A percentile compares a stretch with the other conserved stretches of the same genome.
Conservation (phyloP, 1,284 basidiomycete genomes). For the Leccinum subatratum region DNA sequence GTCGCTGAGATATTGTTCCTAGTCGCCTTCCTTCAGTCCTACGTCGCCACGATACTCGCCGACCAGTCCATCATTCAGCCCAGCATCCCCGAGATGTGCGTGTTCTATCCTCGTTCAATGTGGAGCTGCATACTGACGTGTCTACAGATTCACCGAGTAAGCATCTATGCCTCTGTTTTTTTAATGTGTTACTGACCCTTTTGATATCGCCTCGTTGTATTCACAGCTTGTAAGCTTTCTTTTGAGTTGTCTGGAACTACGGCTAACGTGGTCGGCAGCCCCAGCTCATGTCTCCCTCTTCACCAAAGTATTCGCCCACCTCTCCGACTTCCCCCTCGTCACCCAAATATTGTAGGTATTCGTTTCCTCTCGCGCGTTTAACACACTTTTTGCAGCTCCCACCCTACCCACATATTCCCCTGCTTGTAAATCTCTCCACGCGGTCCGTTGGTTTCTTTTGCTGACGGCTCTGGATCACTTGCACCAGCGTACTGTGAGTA, state of each 20-base stretch:
- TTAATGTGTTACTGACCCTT: constrained; percentile 20
- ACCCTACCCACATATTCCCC: constrained; percentile 81
- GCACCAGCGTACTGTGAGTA: constrained; percentile 71
- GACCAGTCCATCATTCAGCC: constrained; percentile 81
- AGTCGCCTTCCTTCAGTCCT: constrained; percentile 81
- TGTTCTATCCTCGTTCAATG: constrained; percentile 19
- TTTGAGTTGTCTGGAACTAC: constrained; percentile 2
- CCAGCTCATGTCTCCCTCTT: constrained; percentile 78
- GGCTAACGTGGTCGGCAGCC: constrained; percentile 40
- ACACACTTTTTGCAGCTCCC: constrained; percentile 47
- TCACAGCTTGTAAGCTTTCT: constrained; percentile 53
- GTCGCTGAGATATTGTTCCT: constrained; percentile 75
- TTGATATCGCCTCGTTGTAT: constrained; percentile 14
- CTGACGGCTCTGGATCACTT: constrained; percentile 28
- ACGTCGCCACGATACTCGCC: constrained; percentile 82
- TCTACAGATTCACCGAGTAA: constrained; percentile 72
- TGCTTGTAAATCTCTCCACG: constrained; percentile 55
- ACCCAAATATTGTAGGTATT: constrained; percentile 76
- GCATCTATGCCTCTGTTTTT: constrained; percentile 34
- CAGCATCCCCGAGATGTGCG: constrained; percentile 80
- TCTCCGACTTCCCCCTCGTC: constrained; percentile 80
- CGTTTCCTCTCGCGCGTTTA: neutral
- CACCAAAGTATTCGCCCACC: constrained; percentile 81
- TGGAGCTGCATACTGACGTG: constrained; percentile 23
- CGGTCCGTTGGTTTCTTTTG: constrained; percentile 8